phyloP scores from a whole-genome alignment of 108 stramenopile species.

The Skeletonema costatum region DNA sequence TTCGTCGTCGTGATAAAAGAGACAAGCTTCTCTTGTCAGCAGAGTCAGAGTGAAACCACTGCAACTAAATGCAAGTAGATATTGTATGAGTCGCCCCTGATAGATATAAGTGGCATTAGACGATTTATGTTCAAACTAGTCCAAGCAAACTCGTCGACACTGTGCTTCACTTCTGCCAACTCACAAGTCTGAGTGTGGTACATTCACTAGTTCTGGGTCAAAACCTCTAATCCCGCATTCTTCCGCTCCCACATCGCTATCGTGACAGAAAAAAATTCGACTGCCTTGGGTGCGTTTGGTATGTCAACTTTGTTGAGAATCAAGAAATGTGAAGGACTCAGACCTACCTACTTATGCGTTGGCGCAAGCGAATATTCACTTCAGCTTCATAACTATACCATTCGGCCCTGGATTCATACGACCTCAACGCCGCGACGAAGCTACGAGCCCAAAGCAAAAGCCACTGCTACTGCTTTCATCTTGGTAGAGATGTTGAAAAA shows the following conservation, averaged over 20 bases:
- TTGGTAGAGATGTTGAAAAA: constrained; percentile 47
- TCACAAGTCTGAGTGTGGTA: constrained; percentile 22
- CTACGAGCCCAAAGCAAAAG: constrained; percentile 50
- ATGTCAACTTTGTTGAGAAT: neutral
- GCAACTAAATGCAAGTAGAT: too few species aligned
- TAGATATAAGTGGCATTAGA: too few species aligned
- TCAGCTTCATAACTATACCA: constrained; percentile 51
- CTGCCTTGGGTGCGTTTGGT: neutral
- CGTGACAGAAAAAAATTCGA: neutral
- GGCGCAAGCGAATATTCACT: constrained; percentile 34
- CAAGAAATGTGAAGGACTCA: neutral
- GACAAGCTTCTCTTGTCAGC: too few species aligned
- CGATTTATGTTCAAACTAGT: too few species aligned
- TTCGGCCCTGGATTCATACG: constrained; percentile 14
- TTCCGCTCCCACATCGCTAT: neutral
- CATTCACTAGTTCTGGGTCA: constrained; percentile 33
- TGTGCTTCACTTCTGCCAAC: constrained; percentile 15
- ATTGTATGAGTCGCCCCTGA: too few species aligned
- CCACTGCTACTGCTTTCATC: constrained; percentile 26
- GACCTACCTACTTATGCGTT: neutral
- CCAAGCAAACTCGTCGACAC: too few species aligned
- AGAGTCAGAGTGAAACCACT: too few species aligned
- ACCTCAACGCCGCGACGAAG: constrained; percentile 44
- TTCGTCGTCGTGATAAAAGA: too few species aligned
- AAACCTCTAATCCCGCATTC: neutral